A percentile compares a stretch with the other conserved stretches of the same genome.
Evolutionary conservation across 257 asterid species (phyloP).

Genomic region (Lithospermum erythrorhizon): DNA sequence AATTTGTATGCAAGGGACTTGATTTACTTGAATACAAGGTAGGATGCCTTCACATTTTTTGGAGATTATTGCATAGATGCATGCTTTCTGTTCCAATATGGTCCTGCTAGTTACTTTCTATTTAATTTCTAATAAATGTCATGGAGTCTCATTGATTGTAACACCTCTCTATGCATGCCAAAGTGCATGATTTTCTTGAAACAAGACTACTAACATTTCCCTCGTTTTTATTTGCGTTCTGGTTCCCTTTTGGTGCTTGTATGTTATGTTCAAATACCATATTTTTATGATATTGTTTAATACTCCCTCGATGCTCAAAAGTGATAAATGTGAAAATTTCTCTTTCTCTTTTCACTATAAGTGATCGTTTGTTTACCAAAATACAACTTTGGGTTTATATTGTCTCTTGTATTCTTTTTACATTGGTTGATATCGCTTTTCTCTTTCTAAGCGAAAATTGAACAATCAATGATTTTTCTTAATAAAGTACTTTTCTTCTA

Average conservation of each 20-base stretch:
- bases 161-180: not conserved
- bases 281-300: not conserved
- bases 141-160: not conserved
- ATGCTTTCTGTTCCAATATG: not conserved
- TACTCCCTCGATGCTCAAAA: too few relatives aligned
- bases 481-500: too few relatives aligned
- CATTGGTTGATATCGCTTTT: too few relatives aligned
- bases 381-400: too few relatives aligned
- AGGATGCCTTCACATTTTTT: constrained; percentile 8
- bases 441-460: too few relatives aligned
- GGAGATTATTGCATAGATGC: not conserved
- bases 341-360: too few relatives aligned
- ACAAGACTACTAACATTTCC: not conserved
- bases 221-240: not conserved
- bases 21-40: constrained; percentile 80
- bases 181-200: not conserved
- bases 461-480: too few relatives aligned
- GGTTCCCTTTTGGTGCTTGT: not conserved
- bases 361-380: too few relatives aligned
- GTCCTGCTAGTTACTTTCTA: not conserved
- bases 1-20: constrained; percentile 83
- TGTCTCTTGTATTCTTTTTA: too few relatives aligned
- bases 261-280: not conserved
- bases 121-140: not conserved
- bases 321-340: too few relatives aligned